Evolutionary conservation across 164 flowering plant species (phyloP), one percentile per base, ranked within the genome.

Genomic region (Annona cherimola): DNA sequence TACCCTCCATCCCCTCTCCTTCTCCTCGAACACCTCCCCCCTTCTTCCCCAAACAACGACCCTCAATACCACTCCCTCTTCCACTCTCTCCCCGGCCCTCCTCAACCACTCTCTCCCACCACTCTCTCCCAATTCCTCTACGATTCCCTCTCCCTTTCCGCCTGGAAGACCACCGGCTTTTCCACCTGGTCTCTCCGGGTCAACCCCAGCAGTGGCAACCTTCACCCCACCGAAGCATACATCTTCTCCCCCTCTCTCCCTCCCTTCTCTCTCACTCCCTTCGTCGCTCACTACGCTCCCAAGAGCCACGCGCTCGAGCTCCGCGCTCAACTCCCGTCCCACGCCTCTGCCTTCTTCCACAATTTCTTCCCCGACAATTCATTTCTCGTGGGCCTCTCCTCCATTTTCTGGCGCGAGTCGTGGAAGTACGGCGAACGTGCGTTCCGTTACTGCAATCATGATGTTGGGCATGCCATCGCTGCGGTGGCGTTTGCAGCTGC

Each of bases 391-490:
- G 97, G 99, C 63, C 42, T 94, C 59, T 82, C 93, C 1, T 94
- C 99, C 0, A 83, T 94, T 70, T 92, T 92, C 74, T 94, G 97
- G 99, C 85, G 99, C 42, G 97, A 94, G 74, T 92, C 97, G 3
- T 94, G 99, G 97, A 94, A 94, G 81, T 94, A 94, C 62, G 95
- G 97, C 4, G 97, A 94, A 73, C 83, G 97, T 40, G 94, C 91
- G 12, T 89, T 89, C 75, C 81, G 97, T 79, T 92, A 90, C 76
- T 92, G 95, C 79, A 94, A 92, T 77, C 98, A 94, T 68, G 97
- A 94, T 45, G 91, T 89, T 62, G 96, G 98, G 35, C 98, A 94
- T 67, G 98, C 97, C 1, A 83, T 92, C 68, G 96, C 85, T 0
- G 97, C 98, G 0, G 88, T 94, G 5, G 19, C 88, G 0, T 74